Conservation (phyloP, 306 rosid genomes). For the Prunus davidiana region DNA sequence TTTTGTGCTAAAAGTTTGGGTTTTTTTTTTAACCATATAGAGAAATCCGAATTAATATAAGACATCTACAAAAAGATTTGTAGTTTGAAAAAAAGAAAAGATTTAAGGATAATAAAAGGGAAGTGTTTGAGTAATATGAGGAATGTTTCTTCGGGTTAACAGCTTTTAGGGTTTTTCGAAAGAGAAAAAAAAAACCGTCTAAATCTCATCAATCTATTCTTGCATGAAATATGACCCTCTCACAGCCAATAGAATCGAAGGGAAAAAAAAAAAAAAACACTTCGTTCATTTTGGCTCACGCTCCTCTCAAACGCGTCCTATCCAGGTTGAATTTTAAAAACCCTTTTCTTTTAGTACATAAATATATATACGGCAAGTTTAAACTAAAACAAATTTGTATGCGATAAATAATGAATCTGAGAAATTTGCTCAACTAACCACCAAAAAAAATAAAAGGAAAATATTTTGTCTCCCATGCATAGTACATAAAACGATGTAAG, state of each 20-base stretch:
- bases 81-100: neutral
- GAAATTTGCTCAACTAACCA: neutral
- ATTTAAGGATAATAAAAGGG: neutral
- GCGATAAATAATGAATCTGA: neutral
- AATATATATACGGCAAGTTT: neutral
- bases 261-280: neutral
- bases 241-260: neutral
- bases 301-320: neutral
- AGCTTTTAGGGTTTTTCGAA: neutral
- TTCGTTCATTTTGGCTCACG: neutral
- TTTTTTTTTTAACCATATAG: neutral
- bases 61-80: neutral
- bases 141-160: neutral
- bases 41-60: neutral
- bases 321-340: neutral
- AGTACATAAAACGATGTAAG: neutral
- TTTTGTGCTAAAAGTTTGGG: neutral
- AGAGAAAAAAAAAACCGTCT: neutral
- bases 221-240: neutral
- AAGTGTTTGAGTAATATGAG: slow-evolving; percentile 15
- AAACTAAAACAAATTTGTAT: neutral
- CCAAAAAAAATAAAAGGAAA: neutral
- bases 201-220: neutral
- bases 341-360: neutral
- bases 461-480: neutral